Evolutionary conservation across 106 monocot species (phyloP), one percentile per base, ranked within the genome.

Genomic region (Acorus gramineus): DNA sequence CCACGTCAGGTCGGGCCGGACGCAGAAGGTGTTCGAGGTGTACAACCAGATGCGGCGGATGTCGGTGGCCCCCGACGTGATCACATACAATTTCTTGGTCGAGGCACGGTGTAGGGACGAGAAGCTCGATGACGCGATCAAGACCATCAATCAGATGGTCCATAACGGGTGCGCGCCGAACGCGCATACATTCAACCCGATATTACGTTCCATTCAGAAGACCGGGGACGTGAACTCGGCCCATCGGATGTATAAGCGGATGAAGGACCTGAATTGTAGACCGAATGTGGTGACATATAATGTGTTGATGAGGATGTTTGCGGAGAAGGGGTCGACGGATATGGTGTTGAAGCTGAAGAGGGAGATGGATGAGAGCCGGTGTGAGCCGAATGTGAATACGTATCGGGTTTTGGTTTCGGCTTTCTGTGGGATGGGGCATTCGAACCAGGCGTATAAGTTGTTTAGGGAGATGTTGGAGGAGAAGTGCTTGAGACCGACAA

Each of bases 321-420:
- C 73, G 69, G 73, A 83, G 64, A 79, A 75, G 58, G 80, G 85
- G 77, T 87, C 87, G 8, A 85, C 79, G 63, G 91, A 98, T 54
- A 98, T 98, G 96, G 81, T 98, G 66, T 54, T 98, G 61, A 81
- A 74, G 83, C 81, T 98, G 74, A 98, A 85, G 81, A 88, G 65
- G 61, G 87, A 98, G 79, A 98, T 98, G 96, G 96, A 85, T 48
- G 75, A 72, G 57, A 81, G 88, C 46, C 85, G 83, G 4, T 77
- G 87, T 46, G 96, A 98, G 76, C 78, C 91, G 46, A 98, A 98
- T 63, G 85, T 81, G 46, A 91, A 98, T 67, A 98, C 91, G 0
- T 98, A 88, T 57, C 63, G 73, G 44, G 83, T 79, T 50, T 67
- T 98, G 42, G 76, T 91, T 7, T 70, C 80, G 7, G 77, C 82